A percentile compares a stretch with the other conserved stretches of the same genome.
These are phyloP conservation scores for Monosporascus sp. DNA, from an alignment of 2,329 filamentous ascomycete species.

Conservation along the genomic window DNA sequence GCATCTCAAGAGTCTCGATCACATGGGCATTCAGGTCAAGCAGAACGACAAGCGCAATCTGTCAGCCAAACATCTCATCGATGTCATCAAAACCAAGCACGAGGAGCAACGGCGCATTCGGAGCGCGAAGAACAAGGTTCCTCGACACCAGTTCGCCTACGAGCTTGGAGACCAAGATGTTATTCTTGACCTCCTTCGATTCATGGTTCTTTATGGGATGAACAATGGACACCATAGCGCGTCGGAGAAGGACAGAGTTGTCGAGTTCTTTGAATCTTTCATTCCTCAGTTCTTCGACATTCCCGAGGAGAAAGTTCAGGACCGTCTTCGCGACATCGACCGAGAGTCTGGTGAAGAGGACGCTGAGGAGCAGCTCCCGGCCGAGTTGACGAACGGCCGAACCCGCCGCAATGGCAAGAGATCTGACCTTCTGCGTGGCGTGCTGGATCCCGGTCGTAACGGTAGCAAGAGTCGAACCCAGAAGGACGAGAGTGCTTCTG, in stretches of 20 bases:
- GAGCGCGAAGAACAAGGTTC: slow-evolving; percentile 53
- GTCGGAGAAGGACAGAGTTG: slow-evolving; percentile 67
- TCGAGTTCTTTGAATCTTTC: slow-evolving; percentile 72
- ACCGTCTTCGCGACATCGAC: slow-evolving; percentile 62
- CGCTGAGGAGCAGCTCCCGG: slow-evolving; percentile 63
- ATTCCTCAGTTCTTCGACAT: slow-evolving; percentile 73
- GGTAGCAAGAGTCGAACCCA: slow-evolving; percentile 64
- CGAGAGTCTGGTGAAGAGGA: slow-evolving; percentile 72
- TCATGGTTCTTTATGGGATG: slow-evolving; percentile 60
- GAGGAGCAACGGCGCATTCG: slow-evolving; percentile 80
- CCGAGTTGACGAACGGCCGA: slow-evolving; percentile 65
- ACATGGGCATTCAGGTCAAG: slow-evolving; percentile 90
- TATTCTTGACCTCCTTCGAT: slow-evolving; percentile 54
- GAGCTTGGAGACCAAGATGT: slow-evolving; percentile 67
- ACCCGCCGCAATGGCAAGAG: slow-evolving; percentile 70
- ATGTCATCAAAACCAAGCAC: slow-evolving; percentile 85
- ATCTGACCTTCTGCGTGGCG: slow-evolving; percentile 75
- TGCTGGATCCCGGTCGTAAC: slow-evolving; percentile 72
- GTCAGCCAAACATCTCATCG: slow-evolving; percentile 81
- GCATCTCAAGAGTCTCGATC: slow-evolving; percentile 93
- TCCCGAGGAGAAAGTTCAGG: slow-evolving; percentile 61
- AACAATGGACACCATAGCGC: slow-evolving; percentile 66
- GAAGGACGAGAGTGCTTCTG: slow-evolving; percentile 73
- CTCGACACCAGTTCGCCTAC: slow-evolving; percentile 70
- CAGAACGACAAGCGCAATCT: slow-evolving; percentile 86